Conservation (phyloP, 2,329 filamentous ascomycete species). For the Phaeomoniella chlamydospora region DNA sequence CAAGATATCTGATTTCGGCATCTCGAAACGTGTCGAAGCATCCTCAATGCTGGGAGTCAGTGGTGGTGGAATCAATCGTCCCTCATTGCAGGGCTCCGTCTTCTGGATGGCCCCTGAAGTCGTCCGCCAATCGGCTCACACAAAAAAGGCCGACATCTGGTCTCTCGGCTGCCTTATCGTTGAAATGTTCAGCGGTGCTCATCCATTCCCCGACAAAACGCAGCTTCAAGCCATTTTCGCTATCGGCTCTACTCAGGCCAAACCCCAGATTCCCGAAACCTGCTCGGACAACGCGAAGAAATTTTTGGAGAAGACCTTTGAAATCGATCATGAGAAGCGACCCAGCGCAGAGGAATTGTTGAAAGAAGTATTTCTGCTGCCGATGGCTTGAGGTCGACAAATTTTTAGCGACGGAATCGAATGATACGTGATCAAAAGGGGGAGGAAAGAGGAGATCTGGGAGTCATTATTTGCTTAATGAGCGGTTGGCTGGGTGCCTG, state of each 20-base stretch:
- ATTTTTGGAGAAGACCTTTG: conserved; percentile 82
- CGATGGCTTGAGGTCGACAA: conserved; percentile 38
- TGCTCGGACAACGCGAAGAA: conserved; percentile 70
- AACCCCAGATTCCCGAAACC: conserved; percentile 75
- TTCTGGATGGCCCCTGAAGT: conserved; percentile 99
- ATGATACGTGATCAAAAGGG: no score
- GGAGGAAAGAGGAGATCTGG: no score
- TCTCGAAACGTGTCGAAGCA: conserved; percentile 93
- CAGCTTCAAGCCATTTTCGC: conserved; percentile 98
- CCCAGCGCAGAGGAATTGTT: conserved; percentile 87
- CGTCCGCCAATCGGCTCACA: conserved; percentile 94
- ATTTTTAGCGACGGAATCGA: neutral
- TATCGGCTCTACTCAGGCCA: conserved; percentile 77
- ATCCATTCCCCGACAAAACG: conserved; percentile 93
- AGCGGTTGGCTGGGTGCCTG: no score
- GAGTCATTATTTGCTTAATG: no score
- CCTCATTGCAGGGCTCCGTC: conserved; percentile 86
- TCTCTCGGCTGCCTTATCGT: conserved; percentile 91
- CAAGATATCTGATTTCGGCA: conserved; percentile 98
- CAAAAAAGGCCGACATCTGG: conserved; percentile 97
- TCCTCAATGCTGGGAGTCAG: conserved; percentile 55
- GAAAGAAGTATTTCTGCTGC: conserved; percentile 65
- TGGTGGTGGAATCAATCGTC: conserved; percentile 32
- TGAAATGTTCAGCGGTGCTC: conserved; percentile 96
- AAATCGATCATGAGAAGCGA: conserved; percentile 84